phyloP scores from a whole-genome alignment of 805 yeast species.

The Wickerhamomyces pijperi region DNA sequence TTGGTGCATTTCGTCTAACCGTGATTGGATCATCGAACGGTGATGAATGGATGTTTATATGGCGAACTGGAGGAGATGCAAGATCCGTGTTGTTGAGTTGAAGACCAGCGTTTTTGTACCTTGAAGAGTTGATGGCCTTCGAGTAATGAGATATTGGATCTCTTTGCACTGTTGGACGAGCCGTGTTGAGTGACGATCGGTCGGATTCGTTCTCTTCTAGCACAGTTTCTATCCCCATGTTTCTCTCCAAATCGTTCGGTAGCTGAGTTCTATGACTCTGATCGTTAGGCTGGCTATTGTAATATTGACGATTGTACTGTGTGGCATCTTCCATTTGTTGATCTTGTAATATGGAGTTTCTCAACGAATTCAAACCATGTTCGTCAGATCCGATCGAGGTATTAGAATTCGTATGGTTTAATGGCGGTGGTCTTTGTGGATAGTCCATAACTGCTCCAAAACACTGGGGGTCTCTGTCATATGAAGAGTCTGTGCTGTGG shows the following conservation, averaged over 20 bases:
- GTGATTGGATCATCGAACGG: constrained; percentile 1
- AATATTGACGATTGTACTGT: constrained; percentile 1
- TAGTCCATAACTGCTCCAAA: neutral
- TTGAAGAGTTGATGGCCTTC: constrained; percentile 1
- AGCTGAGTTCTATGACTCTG: no score
- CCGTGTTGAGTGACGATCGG: constrained; percentile 1
- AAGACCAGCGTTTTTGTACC: constrained; percentile 13
- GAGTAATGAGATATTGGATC: neutral
- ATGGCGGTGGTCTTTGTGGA: neutral
- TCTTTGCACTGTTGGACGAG: no score
- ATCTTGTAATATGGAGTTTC: constrained; percentile 9
- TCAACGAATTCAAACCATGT: constrained; percentile 5
- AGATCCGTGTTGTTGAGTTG: neutral
- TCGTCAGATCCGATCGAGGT: constrained; percentile 5
- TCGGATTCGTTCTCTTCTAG: constrained; percentile 16
- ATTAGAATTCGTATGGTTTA: neutral
- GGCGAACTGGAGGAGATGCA: constrained; percentile 14
- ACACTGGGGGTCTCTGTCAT: constrained; percentile 1
- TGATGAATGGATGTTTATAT: constrained; percentile 6
- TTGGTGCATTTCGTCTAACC: constrained; percentile 1
- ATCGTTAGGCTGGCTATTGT: no score
- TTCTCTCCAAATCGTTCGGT: neutral
- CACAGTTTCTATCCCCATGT: constrained; percentile 17
- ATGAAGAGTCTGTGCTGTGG: constrained; percentile 1
- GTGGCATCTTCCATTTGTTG: constrained; percentile 5